Base-by-base conservation (phyloP, 495 filamentous ascomycete species). In the Evansstolkia leycettana region DNA sequence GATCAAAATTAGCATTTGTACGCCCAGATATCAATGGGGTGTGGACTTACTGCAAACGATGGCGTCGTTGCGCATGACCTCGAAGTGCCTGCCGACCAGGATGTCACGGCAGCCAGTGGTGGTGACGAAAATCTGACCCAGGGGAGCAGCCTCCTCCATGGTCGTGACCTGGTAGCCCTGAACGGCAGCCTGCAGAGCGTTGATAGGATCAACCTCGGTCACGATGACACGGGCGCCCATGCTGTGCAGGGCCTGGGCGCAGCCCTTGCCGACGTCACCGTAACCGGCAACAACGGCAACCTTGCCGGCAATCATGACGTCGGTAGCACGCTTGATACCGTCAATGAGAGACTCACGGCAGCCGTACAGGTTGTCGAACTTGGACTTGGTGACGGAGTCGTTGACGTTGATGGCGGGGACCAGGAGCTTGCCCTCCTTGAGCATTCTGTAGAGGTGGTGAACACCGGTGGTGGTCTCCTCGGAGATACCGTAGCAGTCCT, bases 221-320 rank as follows among this genome's bases (percentile, higher is more conserved):
- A 96, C 75, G 47, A 96, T 69, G 57, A 96, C 90, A 53, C 90
- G 86, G 45, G 90, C 90, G 72, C 90, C 90, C 84, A 95, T 94
- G 64, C 77, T 79, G 60, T 85, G 82, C 17, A 98, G 84, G 51
- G 90, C 90, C 66, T 88, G 76, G 46, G 88, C 87, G 57, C 90
- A 96, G 48, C 90, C 90, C 80, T 98, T 98, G 62, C 90, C 90
- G 61, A 98, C 90, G 65, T 98, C 90, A 76, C 90, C 90, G 71
- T 80, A 98, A 57, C 90, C 90, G 48, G 90, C 90, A 50, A 98
- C 92, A 44, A 96, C 86, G 36, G 78, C 89, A 46, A 95, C 75
- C 80, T 98, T 96, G 57, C 90, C 92, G 51, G 92, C 90, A 72
- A 98, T 86, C 90, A 98, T 98, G 62, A 96, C 90, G 73, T 98